Conservation (phyloP, 306 rosid species). For the Trichosanthes truncata region DNA sequence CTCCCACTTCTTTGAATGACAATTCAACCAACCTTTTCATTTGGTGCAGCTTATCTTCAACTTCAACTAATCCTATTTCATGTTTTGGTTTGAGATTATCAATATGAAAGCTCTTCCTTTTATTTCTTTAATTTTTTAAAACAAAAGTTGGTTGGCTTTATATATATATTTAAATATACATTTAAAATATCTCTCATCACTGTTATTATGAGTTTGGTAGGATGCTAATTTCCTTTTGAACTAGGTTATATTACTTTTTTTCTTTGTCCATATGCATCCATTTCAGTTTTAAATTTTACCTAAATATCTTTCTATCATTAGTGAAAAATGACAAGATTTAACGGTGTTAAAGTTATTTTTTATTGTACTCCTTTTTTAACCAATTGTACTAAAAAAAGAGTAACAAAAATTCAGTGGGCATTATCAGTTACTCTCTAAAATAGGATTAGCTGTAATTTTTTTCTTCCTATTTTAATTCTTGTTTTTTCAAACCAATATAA, state of each 20-base stretch:
- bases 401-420: too few species aligned
- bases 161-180: not conserved
- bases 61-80: not conserved
- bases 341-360: not conserved
- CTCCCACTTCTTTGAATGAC: not conserved
- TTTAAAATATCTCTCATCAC: not conserved
- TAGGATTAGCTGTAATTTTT: not conserved
- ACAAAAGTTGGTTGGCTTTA: not conserved
- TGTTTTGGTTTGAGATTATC: not conserved
- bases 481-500: not conserved
- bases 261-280: not conserved
- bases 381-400: too few species aligned
- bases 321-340: not conserved
- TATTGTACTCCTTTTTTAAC: too few species aligned
- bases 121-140: not conserved
- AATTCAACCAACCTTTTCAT: not conserved
- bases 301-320: not conserved
- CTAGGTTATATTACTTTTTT: not conserved
- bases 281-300: not conserved
- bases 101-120: not conserved
- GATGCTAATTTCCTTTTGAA: not conserved
- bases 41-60: conserved; percentile 4
- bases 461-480: not conserved
- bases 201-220: not conserved
- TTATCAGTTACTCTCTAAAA: too few species aligned